phyloP scores from a whole-genome alignment of 78 protist genomes.

The Planoprotostelium fungivorum region DNA sequence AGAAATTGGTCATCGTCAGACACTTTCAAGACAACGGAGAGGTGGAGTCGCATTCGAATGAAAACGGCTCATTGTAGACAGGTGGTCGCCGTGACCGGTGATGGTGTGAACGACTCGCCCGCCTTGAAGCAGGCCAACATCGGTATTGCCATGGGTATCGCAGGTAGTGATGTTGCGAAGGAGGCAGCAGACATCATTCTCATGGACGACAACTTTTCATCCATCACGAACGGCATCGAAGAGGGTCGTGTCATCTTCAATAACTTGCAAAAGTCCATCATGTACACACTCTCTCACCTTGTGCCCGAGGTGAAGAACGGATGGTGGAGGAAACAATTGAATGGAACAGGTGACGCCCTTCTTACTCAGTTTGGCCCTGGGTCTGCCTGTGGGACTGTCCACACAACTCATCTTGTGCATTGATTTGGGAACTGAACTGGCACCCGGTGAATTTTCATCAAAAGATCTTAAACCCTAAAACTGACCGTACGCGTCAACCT shows the following conservation, averaged over 20 bases:
- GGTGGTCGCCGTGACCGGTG: conserved; percentile 93
- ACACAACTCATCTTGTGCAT: conserved; percentile 77
- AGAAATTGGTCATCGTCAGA: conserved; percentile 90
- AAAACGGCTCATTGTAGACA: conserved; percentile 30
- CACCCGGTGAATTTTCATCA: conserved; percentile 14
- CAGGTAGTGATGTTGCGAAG: conserved; percentile 92
- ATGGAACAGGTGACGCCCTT: conserved; percentile 72
- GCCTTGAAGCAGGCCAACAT: conserved; percentile 94
- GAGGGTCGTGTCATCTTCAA: conserved; percentile 75
- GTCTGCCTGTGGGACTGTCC: conserved; percentile 86
- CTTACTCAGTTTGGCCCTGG: conserved; percentile 38
- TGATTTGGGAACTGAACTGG: conserved; percentile 73
- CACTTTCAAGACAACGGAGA: conserved; percentile 67
- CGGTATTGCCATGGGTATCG: conserved; percentile 93
- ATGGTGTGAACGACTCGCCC: conserved; percentile 97
- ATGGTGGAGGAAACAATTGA: conserved; percentile 68
- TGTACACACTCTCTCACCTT: conserved; percentile 64
- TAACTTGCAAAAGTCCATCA: conserved; percentile 54
- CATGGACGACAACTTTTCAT: conserved; percentile 92
- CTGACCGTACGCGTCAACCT: background rate
- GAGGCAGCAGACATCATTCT: conserved; percentile 95
- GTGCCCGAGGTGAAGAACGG: conserved; percentile 74
- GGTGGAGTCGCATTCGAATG: too few relatives aligned
- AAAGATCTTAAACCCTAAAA: background rate
- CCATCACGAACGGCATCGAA: conserved; percentile 82